Evolutionary conservation across 1,139 yeast species (phyloP).

Genomic region (Schizosaccharomyces versatilis): DNA sequence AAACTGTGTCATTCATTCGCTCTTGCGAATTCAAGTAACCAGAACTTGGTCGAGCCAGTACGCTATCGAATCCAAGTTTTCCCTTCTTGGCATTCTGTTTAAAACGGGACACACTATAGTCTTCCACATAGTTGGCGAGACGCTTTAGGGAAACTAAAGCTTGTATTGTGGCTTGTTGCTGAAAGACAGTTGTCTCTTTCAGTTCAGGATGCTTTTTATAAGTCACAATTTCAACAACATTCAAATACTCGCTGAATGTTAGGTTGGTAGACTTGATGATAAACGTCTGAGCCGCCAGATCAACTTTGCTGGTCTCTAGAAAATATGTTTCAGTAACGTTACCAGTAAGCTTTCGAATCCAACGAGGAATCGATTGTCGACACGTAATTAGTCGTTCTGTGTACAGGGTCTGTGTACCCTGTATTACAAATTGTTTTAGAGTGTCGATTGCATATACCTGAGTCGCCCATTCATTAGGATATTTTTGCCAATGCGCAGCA

Average conservation of each 20-base stretch:
- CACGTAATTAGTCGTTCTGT: constrained; percentile 82
- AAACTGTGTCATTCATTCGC: too few species aligned
- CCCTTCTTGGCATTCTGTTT: constrained; percentile 72
- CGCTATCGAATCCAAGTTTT: constrained; percentile 62
- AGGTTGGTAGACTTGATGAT: constrained; percentile 68
- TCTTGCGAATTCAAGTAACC: too few species aligned
- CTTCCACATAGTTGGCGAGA: constrained; percentile 66
- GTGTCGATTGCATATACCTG: constrained; percentile 95
- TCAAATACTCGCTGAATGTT: constrained; percentile 54
- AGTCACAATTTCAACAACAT: constrained; percentile 65
- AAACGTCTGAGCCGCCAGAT: constrained; percentile 38
- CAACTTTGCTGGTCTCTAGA: constrained; percentile 73
- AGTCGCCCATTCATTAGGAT: constrained; percentile 76
- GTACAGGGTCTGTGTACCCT: constrained; percentile 33
- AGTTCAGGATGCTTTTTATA: constrained; percentile 45
- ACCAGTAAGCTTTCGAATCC: constrained; percentile 60
- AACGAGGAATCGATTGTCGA: constrained; percentile 64
- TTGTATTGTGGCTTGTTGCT: constrained; percentile 70
- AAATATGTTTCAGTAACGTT: constrained; percentile 56
- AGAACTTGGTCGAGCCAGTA: constrained; percentile 21
- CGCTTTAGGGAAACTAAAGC: constrained; percentile 54
- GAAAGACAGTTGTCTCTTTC: constrained; percentile 36
- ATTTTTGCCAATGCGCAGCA: constrained; percentile 90
- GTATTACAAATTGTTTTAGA: constrained; percentile 44
- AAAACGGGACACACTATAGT: constrained; percentile 77